Percentiles rank a stretch among this genome's conserved stretches.
Evolutionary conservation across 2,329 filamentous ascomycete species (phyloP).

Genomic region (Aspergillus tanneri): DNA sequence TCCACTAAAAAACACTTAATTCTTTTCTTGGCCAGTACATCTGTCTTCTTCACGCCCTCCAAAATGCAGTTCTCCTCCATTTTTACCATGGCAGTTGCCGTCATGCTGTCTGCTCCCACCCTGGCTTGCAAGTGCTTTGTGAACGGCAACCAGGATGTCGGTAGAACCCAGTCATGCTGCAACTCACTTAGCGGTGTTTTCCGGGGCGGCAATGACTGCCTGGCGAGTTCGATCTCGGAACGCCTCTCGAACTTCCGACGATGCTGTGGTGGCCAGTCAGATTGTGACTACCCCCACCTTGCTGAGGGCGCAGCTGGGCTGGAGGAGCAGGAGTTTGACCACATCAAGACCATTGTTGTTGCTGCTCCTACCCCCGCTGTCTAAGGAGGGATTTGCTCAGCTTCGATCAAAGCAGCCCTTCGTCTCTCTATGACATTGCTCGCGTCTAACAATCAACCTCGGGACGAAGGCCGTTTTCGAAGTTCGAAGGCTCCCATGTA

Average conservation of each 20-base stretch:
- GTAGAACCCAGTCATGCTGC: neutral
- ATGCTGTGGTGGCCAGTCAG: constrained; percentile 2
- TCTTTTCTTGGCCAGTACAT: too few species aligned
- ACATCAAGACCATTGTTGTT: too few species aligned
- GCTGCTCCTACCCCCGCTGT: neutral
- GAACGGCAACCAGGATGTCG: neutral
- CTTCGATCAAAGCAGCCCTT: too few species aligned
- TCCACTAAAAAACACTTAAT: too few species aligned
- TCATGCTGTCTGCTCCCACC: neutral
- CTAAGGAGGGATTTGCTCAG: too few species aligned
- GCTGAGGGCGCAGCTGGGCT: too few species aligned
- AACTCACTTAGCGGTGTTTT: neutral
- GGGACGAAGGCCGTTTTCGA: too few species aligned
- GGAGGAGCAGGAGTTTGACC: too few species aligned
- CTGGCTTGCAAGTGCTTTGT: constrained; percentile 2
- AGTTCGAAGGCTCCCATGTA: too few species aligned
- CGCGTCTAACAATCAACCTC: too few species aligned
- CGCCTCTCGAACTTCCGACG: neutral
- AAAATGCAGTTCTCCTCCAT: constrained; percentile 2
- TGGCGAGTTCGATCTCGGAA: neutral
- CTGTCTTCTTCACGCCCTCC: too few species aligned
- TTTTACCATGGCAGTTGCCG: neutral
- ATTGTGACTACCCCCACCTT: constrained; percentile 2
- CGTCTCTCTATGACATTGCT: too few species aligned
- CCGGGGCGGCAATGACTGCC: neutral